phyloP scores from a whole-genome alignment of 73 alveolate genomes.

The Paramecium pentaurelia region DNA sequence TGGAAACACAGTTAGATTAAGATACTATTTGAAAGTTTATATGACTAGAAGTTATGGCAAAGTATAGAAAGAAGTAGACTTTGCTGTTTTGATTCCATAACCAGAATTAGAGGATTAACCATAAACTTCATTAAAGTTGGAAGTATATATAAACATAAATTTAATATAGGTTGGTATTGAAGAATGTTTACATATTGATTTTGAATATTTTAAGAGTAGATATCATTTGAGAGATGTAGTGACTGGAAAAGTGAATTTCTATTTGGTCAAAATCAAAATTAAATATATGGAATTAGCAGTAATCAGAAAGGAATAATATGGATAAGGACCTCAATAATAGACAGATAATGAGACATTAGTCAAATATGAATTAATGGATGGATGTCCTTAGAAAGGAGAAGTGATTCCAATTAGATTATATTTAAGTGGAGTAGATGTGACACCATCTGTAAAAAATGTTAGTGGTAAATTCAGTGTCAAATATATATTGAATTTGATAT shows the following conservation, averaged over 20 bases:
- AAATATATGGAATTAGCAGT: slow-evolving; percentile 99
- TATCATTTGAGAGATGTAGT: slow-evolving; percentile 96
- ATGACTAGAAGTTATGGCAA: slow-evolving; percentile 10
- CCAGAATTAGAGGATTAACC: slow-evolving; percentile 43
- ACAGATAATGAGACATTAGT: slow-evolving; percentile 91
- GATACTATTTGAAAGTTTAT: slow-evolving; percentile 16
- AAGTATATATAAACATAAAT: background rate
- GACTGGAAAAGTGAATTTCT: slow-evolving; percentile 96
- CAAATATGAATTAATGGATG: slow-evolving; percentile 99
- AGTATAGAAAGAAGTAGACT: slow-evolving; percentile 29
- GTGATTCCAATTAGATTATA: slow-evolving; percentile 97
- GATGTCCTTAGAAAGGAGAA: slow-evolving; percentile 96
- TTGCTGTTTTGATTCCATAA: slow-evolving; percentile 45
- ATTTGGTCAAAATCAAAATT: slow-evolving; percentile 97
- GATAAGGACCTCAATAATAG: slow-evolving; percentile 40
- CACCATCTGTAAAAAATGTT: slow-evolving; percentile 96
- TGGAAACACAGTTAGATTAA: slow-evolving; percentile 53
- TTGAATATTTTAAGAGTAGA: slow-evolving; percentile 93
- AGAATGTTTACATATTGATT: slow-evolving; percentile 92
- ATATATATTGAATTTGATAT: slow-evolving; percentile 94
- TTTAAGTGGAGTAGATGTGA: slow-evolving; percentile 95
- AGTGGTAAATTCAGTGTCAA: slow-evolving; percentile 86
- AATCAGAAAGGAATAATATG: slow-evolving; percentile 84
- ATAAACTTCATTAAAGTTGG: slow-evolving; percentile 1
- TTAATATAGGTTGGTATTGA: background rate